Conservation (phyloP, 345 rosid genomes). For the Eucalyptus tenuipes region DNA sequence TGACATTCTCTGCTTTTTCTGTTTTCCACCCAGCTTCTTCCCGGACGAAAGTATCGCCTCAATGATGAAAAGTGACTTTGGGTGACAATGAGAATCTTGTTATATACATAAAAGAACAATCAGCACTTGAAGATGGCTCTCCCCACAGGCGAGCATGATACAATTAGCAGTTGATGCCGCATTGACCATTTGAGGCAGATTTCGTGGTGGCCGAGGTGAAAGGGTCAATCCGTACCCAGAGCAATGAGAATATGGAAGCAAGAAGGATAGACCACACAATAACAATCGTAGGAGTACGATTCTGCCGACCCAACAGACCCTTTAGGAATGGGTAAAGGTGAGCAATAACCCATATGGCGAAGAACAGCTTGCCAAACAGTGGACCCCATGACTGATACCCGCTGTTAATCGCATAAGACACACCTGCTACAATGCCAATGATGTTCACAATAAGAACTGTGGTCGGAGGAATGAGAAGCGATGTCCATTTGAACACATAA, state of each 20-base stretch:
- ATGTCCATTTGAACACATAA: conserved; percentile 95
- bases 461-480: conserved; percentile 97
- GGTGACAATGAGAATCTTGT: not conserved
- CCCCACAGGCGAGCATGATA: not conserved
- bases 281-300: conserved; percentile 95
- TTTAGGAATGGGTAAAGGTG: conserved; percentile 97
- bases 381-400: conserved; percentile 99
- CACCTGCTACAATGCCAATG: conserved; percentile 98
- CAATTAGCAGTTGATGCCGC: conserved; percentile 52
- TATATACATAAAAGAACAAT: conserved; percentile 9
- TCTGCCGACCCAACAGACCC: conserved; percentile 93
- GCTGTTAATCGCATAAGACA: conserved; percentile 86
- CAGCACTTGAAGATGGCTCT: not conserved
- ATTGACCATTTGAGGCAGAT: conserved; percentile 49
- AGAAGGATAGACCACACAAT: conserved; percentile 97
- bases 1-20: not conserved
- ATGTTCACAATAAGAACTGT: conserved; percentile 81
- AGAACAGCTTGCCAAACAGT: conserved; percentile 91
- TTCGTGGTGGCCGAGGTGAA: conserved; percentile 40
- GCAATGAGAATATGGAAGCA: conserved; percentile 96
- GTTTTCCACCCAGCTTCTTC: not conserved
- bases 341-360: conserved; percentile 93
- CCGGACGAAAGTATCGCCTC: not conserved
- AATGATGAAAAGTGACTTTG: not conserved
- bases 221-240: conserved; percentile 96